These are phyloP conservation scores for Penicillium olsonii DNA, from an alignment of 2,329 filamentous ascomycete species.

Conservation along the genomic window DNA sequence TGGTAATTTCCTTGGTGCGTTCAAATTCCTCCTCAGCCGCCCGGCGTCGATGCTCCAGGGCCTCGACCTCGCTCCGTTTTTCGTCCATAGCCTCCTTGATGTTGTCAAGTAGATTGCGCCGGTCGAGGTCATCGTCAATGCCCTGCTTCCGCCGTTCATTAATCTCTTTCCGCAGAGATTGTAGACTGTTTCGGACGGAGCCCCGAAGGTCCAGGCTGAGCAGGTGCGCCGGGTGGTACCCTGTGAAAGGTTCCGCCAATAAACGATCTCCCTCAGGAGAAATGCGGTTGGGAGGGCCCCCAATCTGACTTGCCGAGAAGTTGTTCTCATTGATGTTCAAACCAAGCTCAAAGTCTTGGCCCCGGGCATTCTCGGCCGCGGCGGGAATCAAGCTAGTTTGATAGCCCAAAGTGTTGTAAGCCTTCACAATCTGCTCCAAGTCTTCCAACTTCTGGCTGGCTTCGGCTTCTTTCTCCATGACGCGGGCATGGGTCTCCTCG, in stretches of 20 bases:
- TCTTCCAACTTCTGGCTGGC: conserved; percentile 85
- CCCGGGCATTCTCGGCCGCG: conserved; percentile 81
- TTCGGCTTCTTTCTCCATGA: conserved; percentile 84
- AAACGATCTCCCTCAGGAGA: conserved; percentile 69
- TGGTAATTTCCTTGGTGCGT: conserved; percentile 84
- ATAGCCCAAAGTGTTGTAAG: conserved; percentile 92
- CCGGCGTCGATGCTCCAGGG: conserved; percentile 81
- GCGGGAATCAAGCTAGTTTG: conserved; percentile 87
- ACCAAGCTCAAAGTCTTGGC: conserved; percentile 78
- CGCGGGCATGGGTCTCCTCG: conserved; percentile 80
- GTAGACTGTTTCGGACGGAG: conserved; percentile 75
- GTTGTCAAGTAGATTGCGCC: conserved; percentile 88
- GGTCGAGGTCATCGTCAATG: conserved; percentile 89
- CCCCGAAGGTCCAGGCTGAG: conserved; percentile 87
- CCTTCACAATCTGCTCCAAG: conserved; percentile 84
- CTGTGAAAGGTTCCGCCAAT: conserved; percentile 76
- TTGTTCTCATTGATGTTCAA: conserved; percentile 81
- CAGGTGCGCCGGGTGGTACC: conserved; percentile 86
- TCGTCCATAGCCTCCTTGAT: conserved; percentile 98
- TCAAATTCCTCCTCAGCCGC: conserved; percentile 93
- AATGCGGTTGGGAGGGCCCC: conserved; percentile 51
- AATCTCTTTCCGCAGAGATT: conserved; percentile 81
- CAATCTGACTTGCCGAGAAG: conserved; percentile 66
- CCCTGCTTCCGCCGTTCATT: conserved; percentile 81
- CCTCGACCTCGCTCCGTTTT: conserved; percentile 88